These are phyloP conservation scores for Starmerella bombi DNA, from an alignment of 805 yeast genomes.

Conservation along the genomic window DNA sequence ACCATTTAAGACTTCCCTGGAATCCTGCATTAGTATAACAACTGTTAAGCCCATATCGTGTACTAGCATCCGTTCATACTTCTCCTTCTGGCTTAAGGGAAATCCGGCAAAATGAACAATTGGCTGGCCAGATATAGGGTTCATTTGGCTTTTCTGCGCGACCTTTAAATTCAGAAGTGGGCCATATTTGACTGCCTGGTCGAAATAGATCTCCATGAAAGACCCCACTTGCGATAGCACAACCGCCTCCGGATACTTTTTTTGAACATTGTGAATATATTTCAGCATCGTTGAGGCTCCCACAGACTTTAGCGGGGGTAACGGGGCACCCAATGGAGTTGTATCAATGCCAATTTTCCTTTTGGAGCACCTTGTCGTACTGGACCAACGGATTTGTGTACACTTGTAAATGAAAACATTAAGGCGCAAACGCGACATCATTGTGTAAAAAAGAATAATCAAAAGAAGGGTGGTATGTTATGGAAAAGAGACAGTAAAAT, in stretches of 20 bases:
- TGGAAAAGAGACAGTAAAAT: too few species aligned
- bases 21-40: conserved; percentile 52
- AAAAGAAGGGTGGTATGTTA: too few species aligned
- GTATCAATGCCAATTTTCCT: too few species aligned
- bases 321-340: too few species aligned
- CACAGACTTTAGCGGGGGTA: not conserved
- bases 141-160: conserved; percentile 34
- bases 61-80: conserved; percentile 62
- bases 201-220: conserved; percentile 50
- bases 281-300: conserved; percentile 12
- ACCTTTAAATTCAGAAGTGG: conserved; percentile 59
- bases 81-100: conserved; percentile 56
- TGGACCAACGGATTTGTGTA: too few species aligned
- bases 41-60: conserved; percentile 58
- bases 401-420: too few species aligned
- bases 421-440: too few species aligned
- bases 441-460: too few species aligned
- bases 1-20: conserved; percentile 22
- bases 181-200: conserved; percentile 68
- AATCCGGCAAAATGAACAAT: conserved; percentile 69
- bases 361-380: too few species aligned
- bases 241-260: conserved; percentile 38
- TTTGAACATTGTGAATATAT: conserved; percentile 28
- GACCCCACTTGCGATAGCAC: conserved; percentile 29
- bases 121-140: conserved; percentile 24